phyloP scores from a whole-genome alignment of 2,329 filamentous ascomycete species.

The Iodosphaeria phyllophila region DNA sequence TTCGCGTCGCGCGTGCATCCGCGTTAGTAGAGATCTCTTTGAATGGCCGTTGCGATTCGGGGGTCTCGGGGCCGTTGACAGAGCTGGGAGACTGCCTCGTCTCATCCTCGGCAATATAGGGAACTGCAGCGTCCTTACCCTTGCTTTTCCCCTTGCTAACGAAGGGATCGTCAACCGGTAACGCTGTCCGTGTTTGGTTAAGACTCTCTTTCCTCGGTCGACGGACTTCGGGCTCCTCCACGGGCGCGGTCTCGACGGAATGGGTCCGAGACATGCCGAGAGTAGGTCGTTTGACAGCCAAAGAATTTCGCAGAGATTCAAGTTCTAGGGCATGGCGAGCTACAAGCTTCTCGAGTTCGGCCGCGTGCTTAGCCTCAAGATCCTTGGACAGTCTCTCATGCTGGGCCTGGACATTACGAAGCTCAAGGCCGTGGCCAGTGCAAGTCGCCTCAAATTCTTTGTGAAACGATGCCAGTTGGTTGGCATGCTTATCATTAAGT shows the following conservation, averaged over 20 bases:
- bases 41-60: conserved; percentile 38
- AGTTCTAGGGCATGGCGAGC: conserved; percentile 11
- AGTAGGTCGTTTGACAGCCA: conserved; percentile 9
- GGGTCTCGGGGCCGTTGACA: conserved; percentile 22
- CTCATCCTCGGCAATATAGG: conserved; percentile 45
- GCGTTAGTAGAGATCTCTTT: conserved; percentile 44
- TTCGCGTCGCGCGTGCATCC: conserved; percentile 19
- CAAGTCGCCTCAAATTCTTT: conserved; percentile 7
- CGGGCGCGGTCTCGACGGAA: conserved; percentile 25
- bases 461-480: conserved; percentile 8
- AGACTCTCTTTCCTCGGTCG: too few species aligned
- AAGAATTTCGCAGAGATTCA: conserved; percentile 11
- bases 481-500: conserved; percentile 5
- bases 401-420: too few species aligned
- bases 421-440: conserved; percentile 7
- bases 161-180: too few species aligned
- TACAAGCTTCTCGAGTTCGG: conserved; percentile 10
- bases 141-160: conserved; percentile 25
- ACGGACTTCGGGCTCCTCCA: conserved; percentile 13
- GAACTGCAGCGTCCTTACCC: conserved; percentile 16
- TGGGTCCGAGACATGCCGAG: conserved; percentile 25
- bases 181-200: too few species aligned
- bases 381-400: conserved; percentile 6
- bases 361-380: conserved; percentile 8
- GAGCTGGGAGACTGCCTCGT: conserved; percentile 33